Percentiles rank a stretch among this genome's conserved stretches.
phyloP scores from a whole-genome alignment of 371 early-diverging fungal species.

The Sporodiniella umbellata region DNA sequence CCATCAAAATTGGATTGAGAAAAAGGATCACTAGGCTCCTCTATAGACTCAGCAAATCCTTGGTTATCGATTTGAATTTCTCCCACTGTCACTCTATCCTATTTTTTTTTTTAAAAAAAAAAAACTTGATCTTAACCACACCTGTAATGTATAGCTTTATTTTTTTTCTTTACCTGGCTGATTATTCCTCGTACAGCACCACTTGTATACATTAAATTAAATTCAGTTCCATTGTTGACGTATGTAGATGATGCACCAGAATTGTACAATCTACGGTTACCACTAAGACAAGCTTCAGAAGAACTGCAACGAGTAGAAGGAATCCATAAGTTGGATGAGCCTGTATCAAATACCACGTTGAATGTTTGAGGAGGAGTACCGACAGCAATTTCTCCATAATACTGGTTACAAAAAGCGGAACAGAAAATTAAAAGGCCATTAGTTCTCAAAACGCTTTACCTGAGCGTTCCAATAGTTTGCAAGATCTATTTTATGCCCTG shows the following conservation, averaged over 20 bases:
- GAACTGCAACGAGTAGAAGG: conserved; percentile 13
- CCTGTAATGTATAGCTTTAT: no score
- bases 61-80: conserved; percentile 58
- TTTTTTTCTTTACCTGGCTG: conserved; percentile 51
- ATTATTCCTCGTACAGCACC: conserved; percentile 90
- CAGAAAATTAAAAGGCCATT: no score
- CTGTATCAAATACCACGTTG: conserved; percentile 53
- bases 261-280: conserved; percentile 79
- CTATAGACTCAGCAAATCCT: conserved; percentile 88
- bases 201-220: conserved; percentile 85
- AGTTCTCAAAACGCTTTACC: no score
- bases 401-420: conserved; percentile 19
- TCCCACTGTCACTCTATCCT: conserved; percentile 65
- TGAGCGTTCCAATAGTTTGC: no score
- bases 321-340: conserved; percentile 54
- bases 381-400: conserved; percentile 45
- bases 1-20: conserved; percentile 93
- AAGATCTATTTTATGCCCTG: no score
- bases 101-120: conserved; percentile 8
- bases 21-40: conserved; percentile 87
- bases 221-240: conserved; percentile 82
- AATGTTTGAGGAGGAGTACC: conserved; percentile 56
- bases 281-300: conserved; percentile 62
- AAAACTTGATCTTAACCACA: no score
- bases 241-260: conserved; percentile 64